Evolutionary conservation across 2,329 filamentous ascomycete genomes (phyloP).

Genomic region (Cladosporium cucumerinum): DNA sequence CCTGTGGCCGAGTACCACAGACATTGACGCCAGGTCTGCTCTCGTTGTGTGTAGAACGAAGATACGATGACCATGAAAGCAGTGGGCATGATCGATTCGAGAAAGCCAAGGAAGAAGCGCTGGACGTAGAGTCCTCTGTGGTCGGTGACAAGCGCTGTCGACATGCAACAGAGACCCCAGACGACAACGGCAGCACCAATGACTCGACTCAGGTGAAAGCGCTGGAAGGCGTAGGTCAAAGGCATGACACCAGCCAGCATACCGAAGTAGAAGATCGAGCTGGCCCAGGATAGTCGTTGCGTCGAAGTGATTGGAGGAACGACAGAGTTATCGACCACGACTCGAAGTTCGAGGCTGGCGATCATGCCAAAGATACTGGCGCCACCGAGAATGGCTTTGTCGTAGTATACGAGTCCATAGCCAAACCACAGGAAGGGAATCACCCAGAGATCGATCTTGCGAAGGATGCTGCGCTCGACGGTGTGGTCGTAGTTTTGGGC

Average conservation of each 20-base stretch:
- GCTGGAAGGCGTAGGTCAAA: conserved; percentile 67
- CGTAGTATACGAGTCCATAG: conserved; percentile 67
- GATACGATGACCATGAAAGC: conserved; percentile 54
- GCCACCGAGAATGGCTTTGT: conserved; percentile 71
- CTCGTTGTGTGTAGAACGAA: conserved; percentile 40
- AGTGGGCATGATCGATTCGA: conserved; percentile 56
- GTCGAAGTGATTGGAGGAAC: conserved; percentile 61
- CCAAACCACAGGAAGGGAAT: conserved; percentile 45
- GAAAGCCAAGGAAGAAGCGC: conserved; percentile 55
- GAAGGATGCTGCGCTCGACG: conserved; percentile 51
- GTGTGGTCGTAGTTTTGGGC: conserved; percentile 9
- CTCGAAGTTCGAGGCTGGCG: conserved; percentile 57
- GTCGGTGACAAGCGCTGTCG: conserved; percentile 39
- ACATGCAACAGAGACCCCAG: conserved; percentile 66
- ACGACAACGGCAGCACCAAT: conserved; percentile 62
- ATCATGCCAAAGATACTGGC: conserved; percentile 76
- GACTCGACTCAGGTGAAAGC: conserved; percentile 62
- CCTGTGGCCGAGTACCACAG: conserved; percentile 31
- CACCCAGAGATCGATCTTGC: conserved; percentile 58
- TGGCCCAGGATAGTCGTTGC: conserved; percentile 69
- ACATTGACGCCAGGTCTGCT: conserved; percentile 36
- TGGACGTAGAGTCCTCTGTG: conserved; percentile 43
- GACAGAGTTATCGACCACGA: conserved; percentile 49
- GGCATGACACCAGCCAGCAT: conserved; percentile 73
- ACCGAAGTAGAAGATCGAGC: conserved; percentile 76